These are phyloP conservation scores for Cryptococcus wingfieldii DNA, from an alignment of 1,284 basidiomycete genomes.

Conservation along the genomic window DNA sequence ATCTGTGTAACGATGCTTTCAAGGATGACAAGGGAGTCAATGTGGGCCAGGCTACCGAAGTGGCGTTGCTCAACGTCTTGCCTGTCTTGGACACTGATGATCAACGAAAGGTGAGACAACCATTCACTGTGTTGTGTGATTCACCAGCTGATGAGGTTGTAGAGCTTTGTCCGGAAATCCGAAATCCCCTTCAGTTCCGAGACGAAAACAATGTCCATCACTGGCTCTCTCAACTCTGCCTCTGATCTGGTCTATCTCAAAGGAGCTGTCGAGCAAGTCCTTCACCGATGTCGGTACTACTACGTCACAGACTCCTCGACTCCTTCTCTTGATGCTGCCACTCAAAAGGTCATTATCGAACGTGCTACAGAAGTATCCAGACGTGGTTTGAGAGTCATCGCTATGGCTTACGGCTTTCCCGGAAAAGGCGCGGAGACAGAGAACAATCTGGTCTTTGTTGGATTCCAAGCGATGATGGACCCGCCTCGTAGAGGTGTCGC, in stretches of 20 bases:
- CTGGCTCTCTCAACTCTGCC: slow-evolving; percentile 58
- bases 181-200: slow-evolving; percentile 92
- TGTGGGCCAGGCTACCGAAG: slow-evolving; percentile 89
- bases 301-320: slow-evolving; percentile 80
- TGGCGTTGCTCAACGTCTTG: slow-evolving; percentile 83
- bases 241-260: slow-evolving; percentile 83
- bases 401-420: slow-evolving; percentile 80
- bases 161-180: slow-evolving; percentile 64
- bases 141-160: slow-evolving; percentile 14
- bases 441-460: slow-evolving; percentile 68
- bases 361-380: slow-evolving; percentile 69
- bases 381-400: slow-evolving; percentile 79
- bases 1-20: slow-evolving; percentile 56
- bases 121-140: not conserved
- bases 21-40: slow-evolving; percentile 68
- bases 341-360: slow-evolving; percentile 61
- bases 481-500: slow-evolving; percentile 91
- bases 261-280: slow-evolving; percentile 82
- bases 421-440: slow-evolving; percentile 46
- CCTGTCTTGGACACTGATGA: slow-evolving; percentile 66
- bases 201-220: slow-evolving; percentile 85
- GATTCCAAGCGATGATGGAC: slow-evolving; percentile 92
- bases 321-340: slow-evolving; percentile 65
- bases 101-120: slow-evolving; percentile 59
- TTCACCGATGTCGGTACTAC: slow-evolving; percentile 81